Percentiles rank a stretch among this genome's conserved stretches.
phyloP scores from a whole-genome alignment of 2,329 filamentous ascomycete genomes.

The Mycogone perniciosa region DNA sequence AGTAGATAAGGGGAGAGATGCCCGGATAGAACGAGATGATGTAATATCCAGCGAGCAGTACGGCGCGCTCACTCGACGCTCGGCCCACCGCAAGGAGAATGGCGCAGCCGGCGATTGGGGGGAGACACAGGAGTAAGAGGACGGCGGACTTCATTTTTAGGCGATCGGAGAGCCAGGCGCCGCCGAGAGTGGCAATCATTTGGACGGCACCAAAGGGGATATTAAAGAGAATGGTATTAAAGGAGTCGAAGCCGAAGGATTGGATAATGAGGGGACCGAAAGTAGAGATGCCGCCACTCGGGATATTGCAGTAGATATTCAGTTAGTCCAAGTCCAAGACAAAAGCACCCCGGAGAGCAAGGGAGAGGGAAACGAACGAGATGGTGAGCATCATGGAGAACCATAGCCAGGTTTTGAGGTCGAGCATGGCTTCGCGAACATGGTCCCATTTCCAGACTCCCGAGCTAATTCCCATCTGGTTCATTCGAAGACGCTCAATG shows the following conservation, averaged over 20 bases:
- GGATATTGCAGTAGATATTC: conserved; percentile 27
- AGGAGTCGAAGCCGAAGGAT: conserved; percentile 50
- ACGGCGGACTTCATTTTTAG: conserved; percentile 51
- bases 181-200: conserved; percentile 52
- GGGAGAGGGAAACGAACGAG: conserved; percentile 32
- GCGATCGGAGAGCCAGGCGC: conserved; percentile 48
- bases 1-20: conserved; percentile 49
- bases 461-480: conserved; percentile 39
- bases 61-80: conserved; percentile 36
- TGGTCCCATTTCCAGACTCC: conserved; percentile 37
- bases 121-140: conserved; percentile 46
- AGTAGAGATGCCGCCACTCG: conserved; percentile 51
- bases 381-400: conserved; percentile 44
- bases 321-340: background rate
- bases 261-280: conserved; percentile 54
- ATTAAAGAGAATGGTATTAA: conserved; percentile 53
- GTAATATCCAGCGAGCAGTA: conserved; percentile 52
- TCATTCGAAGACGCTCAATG: conserved; percentile 48
- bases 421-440: conserved; percentile 31
- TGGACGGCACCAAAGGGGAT: conserved; percentile 57
- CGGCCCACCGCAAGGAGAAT: conserved; percentile 47
- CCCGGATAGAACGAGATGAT: conserved; percentile 54
- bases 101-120: conserved; percentile 49
- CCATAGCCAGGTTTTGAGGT: conserved; percentile 39
- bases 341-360: background rate